These are phyloP conservation scores for Stygiomarasmius scandens DNA, from an alignment of 1,284 basidiomycete genomes.

Conservation along the genomic window DNA sequence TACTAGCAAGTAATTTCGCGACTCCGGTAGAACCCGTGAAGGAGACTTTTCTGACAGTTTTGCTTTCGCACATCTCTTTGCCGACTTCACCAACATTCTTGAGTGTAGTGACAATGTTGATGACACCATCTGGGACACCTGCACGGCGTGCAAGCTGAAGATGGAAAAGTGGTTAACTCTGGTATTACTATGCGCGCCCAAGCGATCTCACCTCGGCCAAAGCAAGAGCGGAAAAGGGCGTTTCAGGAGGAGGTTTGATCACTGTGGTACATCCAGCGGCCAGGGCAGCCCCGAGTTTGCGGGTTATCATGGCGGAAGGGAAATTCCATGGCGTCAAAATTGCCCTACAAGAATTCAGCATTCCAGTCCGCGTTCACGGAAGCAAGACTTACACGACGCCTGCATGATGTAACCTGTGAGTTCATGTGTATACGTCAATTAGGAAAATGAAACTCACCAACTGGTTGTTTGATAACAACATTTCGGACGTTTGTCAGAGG, in stretches of 20 bases:
- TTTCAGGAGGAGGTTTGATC: slow-evolving; percentile 95
- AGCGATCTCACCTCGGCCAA: slow-evolving; percentile 67
- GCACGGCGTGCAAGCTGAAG: slow-evolving; percentile 79
- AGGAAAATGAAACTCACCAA: slow-evolving; percentile 57
- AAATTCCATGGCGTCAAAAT: slow-evolving; percentile 91
- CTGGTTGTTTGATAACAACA: slow-evolving; percentile 92
- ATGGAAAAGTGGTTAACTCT: background rate
- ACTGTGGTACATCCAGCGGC: slow-evolving; percentile 96
- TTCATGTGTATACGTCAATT: background rate
- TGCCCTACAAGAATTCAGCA: slow-evolving; percentile 45
- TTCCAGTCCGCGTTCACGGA: background rate
- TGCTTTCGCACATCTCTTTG: slow-evolving; percentile 79
- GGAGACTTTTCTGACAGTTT: slow-evolving; percentile 82
- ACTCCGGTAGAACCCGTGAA: slow-evolving; percentile 95
- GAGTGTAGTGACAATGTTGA: slow-evolving; percentile 91
- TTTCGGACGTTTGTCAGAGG: slow-evolving; percentile 76
- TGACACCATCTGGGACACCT: slow-evolving; percentile 91
- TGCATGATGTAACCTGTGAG: slow-evolving; percentile 22
- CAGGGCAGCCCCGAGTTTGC: slow-evolving; percentile 87
- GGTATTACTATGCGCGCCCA: background rate
- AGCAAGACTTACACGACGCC: slow-evolving; percentile 61
- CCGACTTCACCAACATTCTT: slow-evolving; percentile 84
- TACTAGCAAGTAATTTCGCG: slow-evolving; percentile 85
- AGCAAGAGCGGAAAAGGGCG: slow-evolving; percentile 92
- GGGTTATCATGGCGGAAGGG: slow-evolving; percentile 92